Evolutionary conservation across 1,284 basidiomycete genomes (phyloP).

Genomic region (Ceratobasidium sp.): DNA sequence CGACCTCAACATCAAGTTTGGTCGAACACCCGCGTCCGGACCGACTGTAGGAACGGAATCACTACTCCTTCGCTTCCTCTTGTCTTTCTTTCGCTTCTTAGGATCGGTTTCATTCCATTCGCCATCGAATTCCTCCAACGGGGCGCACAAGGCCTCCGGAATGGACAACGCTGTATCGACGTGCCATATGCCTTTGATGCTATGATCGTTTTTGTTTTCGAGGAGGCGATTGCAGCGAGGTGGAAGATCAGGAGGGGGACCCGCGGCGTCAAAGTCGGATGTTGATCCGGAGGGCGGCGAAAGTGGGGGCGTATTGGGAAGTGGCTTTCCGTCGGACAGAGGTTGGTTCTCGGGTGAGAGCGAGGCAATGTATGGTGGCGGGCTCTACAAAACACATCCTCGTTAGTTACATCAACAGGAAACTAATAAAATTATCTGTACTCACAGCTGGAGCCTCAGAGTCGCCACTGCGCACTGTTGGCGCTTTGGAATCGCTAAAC

Average conservation of each 20-base stretch:
- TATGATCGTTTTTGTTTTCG: slow-evolving; percentile 7
- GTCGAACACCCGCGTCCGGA: neutral
- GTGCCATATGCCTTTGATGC: slow-evolving; percentile 40
- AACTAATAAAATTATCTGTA: neutral
- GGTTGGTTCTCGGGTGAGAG: slow-evolving; percentile 1
- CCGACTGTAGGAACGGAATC: neutral
- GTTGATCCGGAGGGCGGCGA: neutral
- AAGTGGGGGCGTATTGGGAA: slow-evolving; percentile 17
- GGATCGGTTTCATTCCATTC: slow-evolving; percentile 32
- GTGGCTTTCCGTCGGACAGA: neutral
- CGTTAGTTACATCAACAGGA: neutral
- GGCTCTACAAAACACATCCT: neutral
- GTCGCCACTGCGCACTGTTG: neutral
- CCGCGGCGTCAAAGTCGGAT: neutral
- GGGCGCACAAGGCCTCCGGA: slow-evolving; percentile 17
- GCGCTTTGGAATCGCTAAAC: slow-evolving; percentile 11
- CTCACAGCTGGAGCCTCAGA: slow-evolving; percentile 17
- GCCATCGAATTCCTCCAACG: slow-evolving; percentile 33
- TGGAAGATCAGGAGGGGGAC: neutral
- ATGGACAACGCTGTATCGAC: slow-evolving; percentile 23
- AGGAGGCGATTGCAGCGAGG: slow-evolving; percentile 28
- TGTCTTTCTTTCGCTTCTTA: slow-evolving; percentile 28
- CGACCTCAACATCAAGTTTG: slow-evolving; percentile 29
- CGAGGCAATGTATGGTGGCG: slow-evolving; percentile 13
- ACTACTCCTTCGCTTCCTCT: slow-evolving; percentile 24